These are phyloP conservation scores for Penicillium sumatraense DNA, from an alignment of 2,329 filamentous ascomycete genomes.

Conservation along the genomic window DNA sequence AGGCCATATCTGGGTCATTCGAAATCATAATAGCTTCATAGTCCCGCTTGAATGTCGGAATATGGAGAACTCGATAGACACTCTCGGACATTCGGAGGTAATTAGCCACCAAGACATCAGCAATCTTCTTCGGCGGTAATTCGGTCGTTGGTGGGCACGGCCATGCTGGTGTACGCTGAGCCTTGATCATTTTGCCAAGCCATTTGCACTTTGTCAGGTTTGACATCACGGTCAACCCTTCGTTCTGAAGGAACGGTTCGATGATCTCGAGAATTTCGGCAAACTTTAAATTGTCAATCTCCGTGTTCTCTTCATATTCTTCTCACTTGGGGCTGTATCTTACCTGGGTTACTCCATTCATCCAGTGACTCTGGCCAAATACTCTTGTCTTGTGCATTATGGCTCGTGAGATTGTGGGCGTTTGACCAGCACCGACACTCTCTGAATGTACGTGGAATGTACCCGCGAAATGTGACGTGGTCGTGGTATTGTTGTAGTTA, in stretches of 20 bases:
- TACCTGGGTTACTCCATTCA: conserved; percentile 48
- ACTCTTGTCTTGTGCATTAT: conserved; percentile 59
- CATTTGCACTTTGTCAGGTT: conserved; percentile 58
- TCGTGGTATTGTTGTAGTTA: conserved; percentile 42
- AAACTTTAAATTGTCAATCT: conserved; percentile 15
- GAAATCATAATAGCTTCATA: conserved; percentile 59
- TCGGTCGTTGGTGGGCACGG: conserved; percentile 47
- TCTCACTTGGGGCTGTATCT: neutral
- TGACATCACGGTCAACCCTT: conserved; percentile 39
- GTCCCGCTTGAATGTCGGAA: conserved; percentile 59
- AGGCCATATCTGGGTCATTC: conserved; percentile 41
- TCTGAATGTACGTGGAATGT: conserved; percentile 52
- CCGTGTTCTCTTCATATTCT: too few species aligned
- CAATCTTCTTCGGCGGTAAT: conserved; percentile 50
- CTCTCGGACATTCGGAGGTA: conserved; percentile 63
- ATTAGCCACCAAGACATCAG: conserved; percentile 55
- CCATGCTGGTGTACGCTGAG: conserved; percentile 54
- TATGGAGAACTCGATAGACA: conserved; percentile 60
- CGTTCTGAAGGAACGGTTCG: conserved; percentile 46
- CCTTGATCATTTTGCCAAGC: conserved; percentile 59
- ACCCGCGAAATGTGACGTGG: conserved; percentile 45
- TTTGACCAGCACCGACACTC: conserved; percentile 32
- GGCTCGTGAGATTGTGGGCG: conserved; percentile 44
- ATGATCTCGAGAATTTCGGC: conserved; percentile 47
- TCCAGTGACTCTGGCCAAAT: conserved; percentile 62